A percentile compares a stretch with the other conserved stretches of the same genome.
These are phyloP conservation scores for Phytophthora pistaciae DNA, from an alignment of 352 stramenopile species.

Conservation along the genomic window DNA sequence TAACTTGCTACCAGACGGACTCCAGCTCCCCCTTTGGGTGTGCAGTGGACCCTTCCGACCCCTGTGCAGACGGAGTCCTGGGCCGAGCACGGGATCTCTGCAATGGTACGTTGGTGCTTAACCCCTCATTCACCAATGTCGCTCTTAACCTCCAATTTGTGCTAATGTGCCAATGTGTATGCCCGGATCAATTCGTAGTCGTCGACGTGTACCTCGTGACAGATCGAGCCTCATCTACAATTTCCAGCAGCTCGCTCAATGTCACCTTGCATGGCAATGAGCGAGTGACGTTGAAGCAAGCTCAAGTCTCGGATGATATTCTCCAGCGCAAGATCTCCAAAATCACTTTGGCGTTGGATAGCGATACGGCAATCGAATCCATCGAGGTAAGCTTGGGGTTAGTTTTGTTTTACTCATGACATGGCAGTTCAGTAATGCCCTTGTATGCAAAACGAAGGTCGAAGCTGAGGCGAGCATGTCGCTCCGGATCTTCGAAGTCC, in stretches of 20 bases:
- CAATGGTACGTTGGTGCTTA: constrained; percentile 31
- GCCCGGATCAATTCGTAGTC: constrained; percentile 21
- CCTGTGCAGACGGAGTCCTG: constrained; percentile 21
- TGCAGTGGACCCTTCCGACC: constrained; percentile 25
- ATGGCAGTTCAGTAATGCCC: neutral
- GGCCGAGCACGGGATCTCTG: constrained; percentile 41
- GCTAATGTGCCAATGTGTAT: neutral
- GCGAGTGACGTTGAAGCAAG: constrained; percentile 22
- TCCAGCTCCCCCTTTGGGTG: constrained; percentile 21
- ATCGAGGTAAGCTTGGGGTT: constrained; percentile 23
- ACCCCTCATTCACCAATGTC: too few species aligned
- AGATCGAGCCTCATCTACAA: constrained; percentile 8
- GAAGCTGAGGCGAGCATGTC: constrained; percentile 14
- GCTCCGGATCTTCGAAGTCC: constrained; percentile 42
- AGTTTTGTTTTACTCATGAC: neutral
- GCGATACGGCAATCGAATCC: constrained; percentile 6
- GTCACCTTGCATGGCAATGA: constrained; percentile 33
- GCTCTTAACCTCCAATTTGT: neutral
- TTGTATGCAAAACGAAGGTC: constrained; percentile 18
- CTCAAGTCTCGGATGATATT: constrained; percentile 10
- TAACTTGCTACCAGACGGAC: constrained; percentile 31
- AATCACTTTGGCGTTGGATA: constrained; percentile 18
- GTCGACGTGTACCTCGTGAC: constrained; percentile 42
- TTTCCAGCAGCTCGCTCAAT: constrained; percentile 9
- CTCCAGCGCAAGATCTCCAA: constrained; percentile 25